Evolutionary conservation across 345 rosid genomes (phyloP).

Genomic region (Mangifera indica): DNA sequence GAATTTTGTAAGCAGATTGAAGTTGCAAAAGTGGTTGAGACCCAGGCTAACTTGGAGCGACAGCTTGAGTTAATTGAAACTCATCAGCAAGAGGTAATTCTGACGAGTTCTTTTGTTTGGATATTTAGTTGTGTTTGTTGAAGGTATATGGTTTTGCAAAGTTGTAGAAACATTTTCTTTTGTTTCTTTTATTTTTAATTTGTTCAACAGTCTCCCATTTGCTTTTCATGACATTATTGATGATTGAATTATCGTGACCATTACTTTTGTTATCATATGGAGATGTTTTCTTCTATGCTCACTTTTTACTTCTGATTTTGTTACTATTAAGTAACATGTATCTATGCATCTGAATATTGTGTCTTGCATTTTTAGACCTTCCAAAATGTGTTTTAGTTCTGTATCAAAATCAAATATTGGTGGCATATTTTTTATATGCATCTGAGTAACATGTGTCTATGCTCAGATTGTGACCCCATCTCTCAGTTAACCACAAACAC

Average conservation of each 20-base stretch:
- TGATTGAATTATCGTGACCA: neutral
- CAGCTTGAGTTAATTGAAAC: conserved; percentile 94
- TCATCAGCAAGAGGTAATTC: conserved; percentile 89
- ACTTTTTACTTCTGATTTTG: neutral
- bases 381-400: neutral
- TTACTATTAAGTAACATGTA: neutral
- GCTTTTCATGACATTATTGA: neutral
- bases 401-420: neutral
- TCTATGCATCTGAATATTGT: neutral
- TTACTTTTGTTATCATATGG: neutral
- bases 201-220: neutral
- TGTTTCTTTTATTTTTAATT: neutral
- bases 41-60: conserved; percentile 76
- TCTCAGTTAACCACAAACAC: neutral
- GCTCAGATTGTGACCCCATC: neutral
- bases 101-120: conserved; percentile 2
- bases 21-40: conserved; percentile 97
- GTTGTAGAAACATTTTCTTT: neutral
- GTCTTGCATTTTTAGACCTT: neutral
- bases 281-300: neutral
- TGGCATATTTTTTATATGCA: no score
- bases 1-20: conserved; percentile 58
- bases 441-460: no score
- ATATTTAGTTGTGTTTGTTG: neutral
- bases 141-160: neutral